phyloP scores from a whole-genome alignment of 495 filamentous ascomycete genomes.

The Penicillium fimorum region DNA sequence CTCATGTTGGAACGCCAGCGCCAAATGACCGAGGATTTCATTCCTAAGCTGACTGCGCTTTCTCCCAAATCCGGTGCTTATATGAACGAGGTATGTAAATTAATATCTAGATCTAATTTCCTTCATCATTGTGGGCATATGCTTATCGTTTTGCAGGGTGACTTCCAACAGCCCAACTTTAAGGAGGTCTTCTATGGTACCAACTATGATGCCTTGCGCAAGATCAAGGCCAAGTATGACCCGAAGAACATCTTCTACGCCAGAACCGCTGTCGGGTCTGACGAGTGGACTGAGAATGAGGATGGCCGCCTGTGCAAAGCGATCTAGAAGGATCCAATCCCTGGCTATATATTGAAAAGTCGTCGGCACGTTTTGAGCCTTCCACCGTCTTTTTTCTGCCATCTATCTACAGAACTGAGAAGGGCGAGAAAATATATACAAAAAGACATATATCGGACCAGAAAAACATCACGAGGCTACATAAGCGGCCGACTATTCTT shows the following conservation, averaged over 20 bases:
- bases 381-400: too few species aligned
- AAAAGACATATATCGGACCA: too few species aligned
- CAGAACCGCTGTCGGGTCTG: conserved; percentile 58
- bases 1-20: conserved; percentile 38
- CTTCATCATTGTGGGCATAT: neutral
- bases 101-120: neutral
- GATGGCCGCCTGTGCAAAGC: conserved; percentile 28
- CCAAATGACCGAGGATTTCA: conserved; percentile 39
- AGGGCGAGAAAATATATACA: too few species aligned
- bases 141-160: conserved; percentile 17
- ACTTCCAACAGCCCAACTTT: conserved; percentile 52
- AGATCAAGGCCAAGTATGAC: conserved; percentile 52
- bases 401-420: too few species aligned
- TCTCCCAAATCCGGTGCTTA: conserved; percentile 39
- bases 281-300: conserved; percentile 45
- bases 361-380: too few species aligned
- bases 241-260: conserved; percentile 60
- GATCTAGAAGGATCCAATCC: neutral
- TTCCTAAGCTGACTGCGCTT: conserved; percentile 43
- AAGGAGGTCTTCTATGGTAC: conserved; percentile 51
- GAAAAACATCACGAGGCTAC: too few species aligned
- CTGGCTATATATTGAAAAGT: too few species aligned
- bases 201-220: conserved; percentile 38
- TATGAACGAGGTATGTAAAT: conserved; percentile 35
- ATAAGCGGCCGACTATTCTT: too few species aligned